phyloP scores from a whole-genome alignment of 768 basidiomycete species.

The Trametopsis cervina region DNA sequence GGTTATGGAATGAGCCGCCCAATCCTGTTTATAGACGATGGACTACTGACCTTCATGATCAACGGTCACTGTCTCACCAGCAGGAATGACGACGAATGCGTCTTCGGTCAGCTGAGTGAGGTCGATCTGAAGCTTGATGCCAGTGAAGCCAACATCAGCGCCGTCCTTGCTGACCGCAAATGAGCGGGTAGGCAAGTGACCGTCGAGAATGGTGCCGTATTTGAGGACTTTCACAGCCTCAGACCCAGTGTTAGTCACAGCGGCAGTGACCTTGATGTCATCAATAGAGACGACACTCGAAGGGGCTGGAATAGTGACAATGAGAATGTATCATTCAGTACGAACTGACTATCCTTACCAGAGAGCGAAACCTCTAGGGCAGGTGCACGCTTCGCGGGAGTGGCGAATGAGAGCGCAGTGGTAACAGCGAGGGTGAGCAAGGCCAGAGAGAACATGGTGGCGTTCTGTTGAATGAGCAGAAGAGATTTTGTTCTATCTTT shows the following conservation, averaged over 20 bases:
- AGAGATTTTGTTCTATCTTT: background rate
- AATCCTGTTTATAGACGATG: background rate
- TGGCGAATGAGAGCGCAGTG: slow-evolving; percentile 11
- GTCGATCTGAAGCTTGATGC: slow-evolving; percentile 30
- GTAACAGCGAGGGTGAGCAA: slow-evolving; percentile 10
- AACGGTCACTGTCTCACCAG: slow-evolving; percentile 34
- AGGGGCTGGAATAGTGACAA: slow-evolving; percentile 22
- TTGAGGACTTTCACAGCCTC: slow-evolving; percentile 37
- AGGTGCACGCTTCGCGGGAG: slow-evolving; percentile 10
- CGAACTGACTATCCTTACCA: background rate
- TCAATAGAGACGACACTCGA: slow-evolving; percentile 28
- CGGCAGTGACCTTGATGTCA: slow-evolving; percentile 34
- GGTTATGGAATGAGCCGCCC: background rate
- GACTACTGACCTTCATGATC: slow-evolving; percentile 29
- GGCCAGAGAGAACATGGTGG: slow-evolving; percentile 9
- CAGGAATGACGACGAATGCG: slow-evolving; percentile 32
- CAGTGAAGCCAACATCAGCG: slow-evolving; percentile 32
- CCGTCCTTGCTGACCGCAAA: slow-evolving; percentile 37
- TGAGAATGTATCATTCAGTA: slow-evolving; percentile 6
- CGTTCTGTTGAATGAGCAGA: background rate
- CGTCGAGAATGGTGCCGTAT: slow-evolving; percentile 41
- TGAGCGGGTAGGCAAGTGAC: slow-evolving; percentile 34
- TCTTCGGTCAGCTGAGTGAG: slow-evolving; percentile 32
- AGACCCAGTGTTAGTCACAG: slow-evolving; percentile 34
- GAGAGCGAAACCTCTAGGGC: slow-evolving; percentile 13